Percentiles rank a stretch among this genome's conserved stretches.
Conservation (phyloP, 306 rosid genomes). For the Sindora glabra region DNA sequence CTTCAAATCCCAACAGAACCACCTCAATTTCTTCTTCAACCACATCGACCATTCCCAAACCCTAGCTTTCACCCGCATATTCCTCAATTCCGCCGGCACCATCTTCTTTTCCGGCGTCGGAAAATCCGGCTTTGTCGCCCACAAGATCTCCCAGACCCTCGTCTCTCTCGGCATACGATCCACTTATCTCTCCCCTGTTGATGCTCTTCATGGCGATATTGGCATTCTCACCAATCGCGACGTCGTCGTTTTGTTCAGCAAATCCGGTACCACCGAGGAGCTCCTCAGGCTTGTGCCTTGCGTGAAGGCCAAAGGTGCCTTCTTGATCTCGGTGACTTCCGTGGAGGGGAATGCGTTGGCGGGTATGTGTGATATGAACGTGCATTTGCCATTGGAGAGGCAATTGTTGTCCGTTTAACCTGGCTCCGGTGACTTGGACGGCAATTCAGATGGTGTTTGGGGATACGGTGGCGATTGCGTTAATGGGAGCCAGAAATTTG, state of each 20-base stretch:
- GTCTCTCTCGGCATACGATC: slow-evolving; percentile 86
- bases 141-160: slow-evolving; percentile 92
- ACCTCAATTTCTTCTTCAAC: slow-evolving; percentile 91
- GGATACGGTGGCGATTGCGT: slow-evolving; percentile 90
- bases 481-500: slow-evolving; percentile 80
- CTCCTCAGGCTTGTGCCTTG: slow-evolving; percentile 85
- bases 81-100: slow-evolving; percentile 67
- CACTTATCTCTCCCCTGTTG: slow-evolving; percentile 75
- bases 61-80: slow-evolving; percentile 64
- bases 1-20: slow-evolving; percentile 82
- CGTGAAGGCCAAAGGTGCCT: slow-evolving; percentile 70
- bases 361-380: slow-evolving; percentile 63
- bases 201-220: slow-evolving; percentile 97
- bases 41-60: slow-evolving; percentile 77
- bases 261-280: slow-evolving; percentile 88
- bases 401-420: slow-evolving; percentile 86
- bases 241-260: slow-evolving; percentile 74
- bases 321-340: slow-evolving; percentile 64
- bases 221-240: slow-evolving; percentile 57
- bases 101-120: slow-evolving; percentile 92
- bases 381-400: slow-evolving; percentile 80
- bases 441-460: slow-evolving; percentile 98
- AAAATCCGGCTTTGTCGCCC: slow-evolving; percentile 92
- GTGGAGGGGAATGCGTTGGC: slow-evolving; percentile 45
- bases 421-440: slow-evolving; percentile 97